These are phyloP conservation scores for Oropetium thomaeum DNA, from an alignment of 176 grass and related monocot species.

Conservation along the genomic window DNA sequence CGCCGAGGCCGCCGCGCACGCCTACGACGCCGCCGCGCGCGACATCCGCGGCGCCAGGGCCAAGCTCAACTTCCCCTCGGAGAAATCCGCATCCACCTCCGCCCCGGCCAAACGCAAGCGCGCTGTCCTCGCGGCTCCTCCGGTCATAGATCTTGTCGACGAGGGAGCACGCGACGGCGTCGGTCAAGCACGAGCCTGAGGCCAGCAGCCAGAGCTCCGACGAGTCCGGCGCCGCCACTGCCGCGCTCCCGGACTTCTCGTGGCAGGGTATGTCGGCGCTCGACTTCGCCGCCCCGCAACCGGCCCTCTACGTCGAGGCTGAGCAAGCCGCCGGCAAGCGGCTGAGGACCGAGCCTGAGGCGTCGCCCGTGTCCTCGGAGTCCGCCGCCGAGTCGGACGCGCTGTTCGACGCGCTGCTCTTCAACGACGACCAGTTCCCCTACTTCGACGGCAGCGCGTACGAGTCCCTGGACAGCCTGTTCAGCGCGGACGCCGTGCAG, in stretches of 20 bases:
- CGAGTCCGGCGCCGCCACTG: background rate
- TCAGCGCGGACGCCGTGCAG: slow-evolving; percentile 52
- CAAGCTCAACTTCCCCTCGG: slow-evolving; percentile 84
- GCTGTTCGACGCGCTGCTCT: slow-evolving; percentile 33
- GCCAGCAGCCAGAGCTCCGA: slow-evolving; percentile 11
- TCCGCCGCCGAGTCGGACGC: slow-evolving; percentile 24
- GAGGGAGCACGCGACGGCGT: background rate
- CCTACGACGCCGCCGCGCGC: slow-evolving; percentile 69
- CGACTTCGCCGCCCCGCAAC: background rate
- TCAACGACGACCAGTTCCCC: slow-evolving; percentile 42
- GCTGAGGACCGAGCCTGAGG: slow-evolving; percentile 13
- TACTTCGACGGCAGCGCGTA: slow-evolving; percentile 47
- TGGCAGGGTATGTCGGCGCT: slow-evolving; percentile 41
- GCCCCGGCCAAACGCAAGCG: slow-evolving; percentile 1
- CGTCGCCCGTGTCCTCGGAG: background rate
- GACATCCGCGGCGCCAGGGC: slow-evolving; percentile 59
- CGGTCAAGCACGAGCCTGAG: slow-evolving; percentile 20
- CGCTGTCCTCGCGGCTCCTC: background rate
- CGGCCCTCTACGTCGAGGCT: background rate
- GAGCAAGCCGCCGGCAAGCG: slow-evolving; percentile 13
- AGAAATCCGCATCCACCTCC: background rate
- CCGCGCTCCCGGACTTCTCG: slow-evolving; percentile 60
- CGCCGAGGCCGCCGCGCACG: slow-evolving; percentile 60
- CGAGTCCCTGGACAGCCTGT: slow-evolving; percentile 49
- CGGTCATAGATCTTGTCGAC: slow-evolving; percentile 15